Base-by-base conservation (phyloP, 305 asterid genomes). In the Striga hermonthica region DNA sequence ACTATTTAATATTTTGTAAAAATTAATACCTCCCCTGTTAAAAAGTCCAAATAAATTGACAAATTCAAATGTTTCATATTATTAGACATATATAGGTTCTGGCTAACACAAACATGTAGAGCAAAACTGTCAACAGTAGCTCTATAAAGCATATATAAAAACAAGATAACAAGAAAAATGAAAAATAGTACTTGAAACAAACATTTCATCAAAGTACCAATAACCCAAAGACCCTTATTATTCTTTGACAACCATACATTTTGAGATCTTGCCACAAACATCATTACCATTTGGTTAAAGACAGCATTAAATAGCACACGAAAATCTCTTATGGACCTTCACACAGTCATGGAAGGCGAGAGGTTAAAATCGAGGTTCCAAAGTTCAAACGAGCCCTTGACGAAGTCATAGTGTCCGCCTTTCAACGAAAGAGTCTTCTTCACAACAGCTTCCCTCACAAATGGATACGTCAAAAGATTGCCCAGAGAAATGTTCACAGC, bases 361-460 rank as follows among this genome's bases (percentile, higher is more conserved):
- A 86, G 77, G 69, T 60, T 74, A 49, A 81, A 83, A 67, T 88
- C 87, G 39, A 88, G 82, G 80, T 74, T 76, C 98, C 98, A 91
- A 7, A 77, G 86, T 78, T 91, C 95, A 56, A 91, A 91, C 3
- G 82, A 59, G 7, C 94, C 91, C 9, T 82, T 79, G 7, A 88
- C 98, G 44, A 91, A 91, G 72, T 91, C 96, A 43, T 91, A 91
- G 80, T 91, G 94, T 62, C 86, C 98, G 9, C 98, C 98, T 67
- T 73, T 83, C 60, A 91, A 12, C 0, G 79, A 72, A 9, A 91
- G 69, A 0, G 67, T 65, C 54, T 86, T 88, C 75, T 86, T 84
- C 36, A 74, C 77, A 28, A 80, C 86, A 0, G 81, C 97, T 35
- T 91, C 95, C 69, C 88, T 81, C 66, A 91, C 98, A 67, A 82